Percentiles rank a stretch among this genome's conserved stretches.
phyloP scores from a whole-genome alignment of 225 moss, liverwort and hornwort genomes.

The Ulota crispa region DNA sequence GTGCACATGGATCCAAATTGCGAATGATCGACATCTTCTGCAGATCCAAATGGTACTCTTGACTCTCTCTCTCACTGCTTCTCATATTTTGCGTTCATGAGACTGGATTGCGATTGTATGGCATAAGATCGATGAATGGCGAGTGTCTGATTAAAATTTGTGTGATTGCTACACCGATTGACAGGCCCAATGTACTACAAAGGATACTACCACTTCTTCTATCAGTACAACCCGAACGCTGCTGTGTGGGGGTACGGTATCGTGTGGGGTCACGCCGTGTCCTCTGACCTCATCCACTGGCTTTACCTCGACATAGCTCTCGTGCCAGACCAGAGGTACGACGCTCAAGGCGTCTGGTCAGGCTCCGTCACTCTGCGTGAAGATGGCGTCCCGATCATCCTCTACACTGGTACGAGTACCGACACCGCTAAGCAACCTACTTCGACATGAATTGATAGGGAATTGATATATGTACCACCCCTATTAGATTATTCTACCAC shows the following conservation, averaged over 20 bases:
- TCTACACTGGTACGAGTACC: conserved; percentile 41
- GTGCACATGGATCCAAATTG: not conserved
- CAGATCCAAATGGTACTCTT: conserved; percentile 24
- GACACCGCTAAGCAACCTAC: too few relatives aligned
- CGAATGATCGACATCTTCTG: not conserved
- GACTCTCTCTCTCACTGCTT: not conserved
- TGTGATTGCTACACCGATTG: not conserved
- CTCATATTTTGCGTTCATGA: not conserved
- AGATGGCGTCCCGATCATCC: conserved; percentile 75
- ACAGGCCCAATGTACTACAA: conserved; percentile 79
- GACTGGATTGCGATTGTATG: too few relatives aligned
- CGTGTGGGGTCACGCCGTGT: conserved; percentile 85
- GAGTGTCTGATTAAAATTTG: not conserved
- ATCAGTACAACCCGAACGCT: conserved; percentile 73
- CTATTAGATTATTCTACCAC: too few relatives aligned
- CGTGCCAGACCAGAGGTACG: conserved; percentile 69
- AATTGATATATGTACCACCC: too few relatives aligned
- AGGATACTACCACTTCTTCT: conserved; percentile 82
- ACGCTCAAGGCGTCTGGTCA: conserved; percentile 76
- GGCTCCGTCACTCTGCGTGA: conserved; percentile 70
- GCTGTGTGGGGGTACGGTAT: conserved; percentile 59
- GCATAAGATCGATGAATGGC: not conserved
- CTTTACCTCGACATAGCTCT: conserved; percentile 66
- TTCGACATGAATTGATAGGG: too few relatives aligned
- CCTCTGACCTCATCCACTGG: conserved; percentile 77